Evolutionary conservation across 306 rosid genomes (phyloP), one percentile per base, ranked within the genome.

Genomic region (Rosa chinensis): DNA sequence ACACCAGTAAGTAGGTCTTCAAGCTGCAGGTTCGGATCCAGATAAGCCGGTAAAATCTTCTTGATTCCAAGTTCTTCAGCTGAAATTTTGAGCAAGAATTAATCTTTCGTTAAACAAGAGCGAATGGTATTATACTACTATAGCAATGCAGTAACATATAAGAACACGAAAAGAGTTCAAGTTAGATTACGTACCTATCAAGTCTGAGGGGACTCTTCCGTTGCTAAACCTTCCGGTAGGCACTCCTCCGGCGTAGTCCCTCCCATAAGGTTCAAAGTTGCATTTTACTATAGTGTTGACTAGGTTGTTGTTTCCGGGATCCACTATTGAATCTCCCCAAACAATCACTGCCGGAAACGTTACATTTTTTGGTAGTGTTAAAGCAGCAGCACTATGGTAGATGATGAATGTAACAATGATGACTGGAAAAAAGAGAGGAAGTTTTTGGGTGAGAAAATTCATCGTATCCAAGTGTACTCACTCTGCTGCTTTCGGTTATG

Each of bases 281-380:
- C 97, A 84, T 69, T 85, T 89, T 44, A 50, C 3, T 1, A 81
- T 8, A 10, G 98, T 93, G 53, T 12, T 69, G 73, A 93, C 23
- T 37, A 82, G 48, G 81, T 89, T 88, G 77, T 93, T 93, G 80
- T 92, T 93, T 39, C 97, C 97, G 0, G 97, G 49, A 77, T 93
- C 97, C 18, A 93, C 83, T 42, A 89, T 79, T 0, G 98, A 93
- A 80, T 91, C 98, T 76, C 98, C 95, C 76, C 92, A 91, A 20
- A 84, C 87, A 62, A 90, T 59, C 23, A 93, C 14, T 64, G 97
- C 93, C 0, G 98, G 88, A 10, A 90, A 76, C 18, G 77, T 86
- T 84, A 87, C 86, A 23, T 86, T 82, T 43, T 52, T 71, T 18
- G 86, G 82, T 39, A 87, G 71, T 28, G 42, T 45, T 53, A 69